Percentiles rank a stretch among this genome's conserved stretches.
phyloP scores from a whole-genome alignment of 768 basidiomycete genomes.

The Clitopilus passeckerianus region DNA sequence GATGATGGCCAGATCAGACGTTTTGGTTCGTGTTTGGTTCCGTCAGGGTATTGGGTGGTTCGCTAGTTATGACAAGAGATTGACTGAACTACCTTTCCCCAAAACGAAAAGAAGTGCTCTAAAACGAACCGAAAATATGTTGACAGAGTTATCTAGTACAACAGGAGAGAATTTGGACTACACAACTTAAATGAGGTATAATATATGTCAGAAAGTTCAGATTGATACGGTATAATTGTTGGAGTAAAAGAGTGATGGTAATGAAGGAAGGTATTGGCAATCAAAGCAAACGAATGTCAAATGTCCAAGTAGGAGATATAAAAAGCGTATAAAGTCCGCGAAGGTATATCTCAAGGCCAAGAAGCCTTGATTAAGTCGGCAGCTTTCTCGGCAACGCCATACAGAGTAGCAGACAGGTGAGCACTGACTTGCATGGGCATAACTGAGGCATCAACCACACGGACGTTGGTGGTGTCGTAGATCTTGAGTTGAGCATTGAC shows the following conservation, averaged over 20 bases:
- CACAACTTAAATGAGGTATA: background rate
- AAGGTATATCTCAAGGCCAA: background rate
- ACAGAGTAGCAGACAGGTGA: conserved; percentile 41
- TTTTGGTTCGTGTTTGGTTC: no score
- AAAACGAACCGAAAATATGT: no score
- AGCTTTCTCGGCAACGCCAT: conserved; percentile 53
- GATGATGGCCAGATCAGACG: no score
- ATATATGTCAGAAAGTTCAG: background rate
- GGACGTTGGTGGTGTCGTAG: conserved; percentile 43
- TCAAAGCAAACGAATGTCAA: background rate
- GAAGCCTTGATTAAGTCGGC: conserved; percentile 44
- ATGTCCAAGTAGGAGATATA: background rate
- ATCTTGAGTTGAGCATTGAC: conserved; percentile 40
- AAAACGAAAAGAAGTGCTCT: no score
- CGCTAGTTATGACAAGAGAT: no score
- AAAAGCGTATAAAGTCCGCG: no score
- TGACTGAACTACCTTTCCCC: no score
- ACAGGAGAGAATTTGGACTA: background rate
- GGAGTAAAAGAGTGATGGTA: background rate
- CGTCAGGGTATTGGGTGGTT: no score
- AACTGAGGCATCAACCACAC: conserved; percentile 48
- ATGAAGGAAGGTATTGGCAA: background rate
- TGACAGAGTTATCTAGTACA: background rate
- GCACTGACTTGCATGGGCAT: conserved; percentile 45
- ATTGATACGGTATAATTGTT: background rate